Percentiles rank a stretch among this genome's conserved stretches.
Evolutionary conservation across 805 yeast species (phyloP).

Genomic region (Nadsonia fulvescens): DNA sequence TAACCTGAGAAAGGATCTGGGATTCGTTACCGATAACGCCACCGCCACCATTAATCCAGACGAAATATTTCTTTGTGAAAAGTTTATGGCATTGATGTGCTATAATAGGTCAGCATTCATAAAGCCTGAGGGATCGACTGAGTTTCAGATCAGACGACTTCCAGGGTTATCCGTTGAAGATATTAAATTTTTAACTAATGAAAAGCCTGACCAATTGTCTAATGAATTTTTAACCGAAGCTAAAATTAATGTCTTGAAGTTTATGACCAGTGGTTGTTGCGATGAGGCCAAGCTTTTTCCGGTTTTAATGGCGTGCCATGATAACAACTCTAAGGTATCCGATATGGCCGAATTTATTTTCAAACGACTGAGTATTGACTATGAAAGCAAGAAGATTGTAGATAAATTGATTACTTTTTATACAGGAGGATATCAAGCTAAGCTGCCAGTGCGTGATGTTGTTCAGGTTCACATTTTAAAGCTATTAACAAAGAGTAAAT

Average conservation of each 20-base stretch:
- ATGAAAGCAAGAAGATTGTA: conserved; percentile 32
- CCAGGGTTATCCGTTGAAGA: conserved; percentile 51
- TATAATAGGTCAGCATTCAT: too few relatives aligned
- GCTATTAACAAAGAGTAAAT: conserved; percentile 31
- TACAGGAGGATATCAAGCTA: too few relatives aligned
- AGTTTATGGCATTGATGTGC: too few relatives aligned
- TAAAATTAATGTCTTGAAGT: conserved; percentile 25
- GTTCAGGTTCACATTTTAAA: conserved; percentile 39
- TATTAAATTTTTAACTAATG: conserved; percentile 42
- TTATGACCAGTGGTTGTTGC: conserved; percentile 25
- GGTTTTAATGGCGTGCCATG: conserved; percentile 45
- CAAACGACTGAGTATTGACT: conserved; percentile 32
- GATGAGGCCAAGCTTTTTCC: conserved; percentile 26
- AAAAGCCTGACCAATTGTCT: conserved; percentile 50
- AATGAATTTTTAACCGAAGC: conserved; percentile 26
- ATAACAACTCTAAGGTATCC: conserved; percentile 35
- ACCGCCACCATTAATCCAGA: too few relatives aligned
- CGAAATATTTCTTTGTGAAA: conserved; percentile 26
- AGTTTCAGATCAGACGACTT: too few relatives aligned
- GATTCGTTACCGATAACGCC: conserved; percentile 23
- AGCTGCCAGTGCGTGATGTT: too few relatives aligned
- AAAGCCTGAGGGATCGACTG: too few relatives aligned
- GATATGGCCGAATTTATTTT: conserved; percentile 34
- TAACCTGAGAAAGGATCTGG: conserved; percentile 18
- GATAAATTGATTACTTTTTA: too few relatives aligned